A percentile compares a stretch with the other conserved stretches of the same genome.
These are phyloP conservation scores for Wilcoxina mikolae DNA, from an alignment of 495 filamentous ascomycete species.

Conservation along the genomic window DNA sequence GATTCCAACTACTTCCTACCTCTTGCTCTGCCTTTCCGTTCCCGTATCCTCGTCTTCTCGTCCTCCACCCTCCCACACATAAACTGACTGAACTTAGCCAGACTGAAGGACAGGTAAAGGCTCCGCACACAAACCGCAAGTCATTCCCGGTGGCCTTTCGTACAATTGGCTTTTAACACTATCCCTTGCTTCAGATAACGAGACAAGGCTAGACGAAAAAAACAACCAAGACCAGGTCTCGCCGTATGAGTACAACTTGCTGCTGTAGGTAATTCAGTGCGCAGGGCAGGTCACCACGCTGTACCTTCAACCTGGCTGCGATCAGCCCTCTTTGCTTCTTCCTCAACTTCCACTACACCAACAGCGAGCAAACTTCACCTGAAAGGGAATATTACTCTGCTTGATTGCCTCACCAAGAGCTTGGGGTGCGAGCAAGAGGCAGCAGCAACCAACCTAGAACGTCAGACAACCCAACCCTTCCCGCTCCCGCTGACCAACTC, in stretches of 20 bases:
- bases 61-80: neutral
- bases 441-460: too few relatives aligned
- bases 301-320: constrained; percentile 4
- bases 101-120: too few relatives aligned
- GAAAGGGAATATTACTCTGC: too few relatives aligned
- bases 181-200: constrained; percentile 25
- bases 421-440: too few relatives aligned
- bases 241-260: constrained; percentile 28
- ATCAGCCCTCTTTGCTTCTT: neutral
- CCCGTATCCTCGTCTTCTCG: too few relatives aligned
- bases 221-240: too few relatives aligned
- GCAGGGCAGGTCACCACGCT: constrained; percentile 30
- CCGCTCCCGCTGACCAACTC: constrained; percentile 6
- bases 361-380: too few relatives aligned
- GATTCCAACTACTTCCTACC: too few relatives aligned
- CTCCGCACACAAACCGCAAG: neutral
- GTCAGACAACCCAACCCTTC: constrained; percentile 16
- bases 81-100: neutral
- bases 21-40: too few relatives aligned
- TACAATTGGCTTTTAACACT: neutral
- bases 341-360: neutral
- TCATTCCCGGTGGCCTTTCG: neutral
- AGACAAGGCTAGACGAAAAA: too few relatives aligned
- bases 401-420: too few relatives aligned
- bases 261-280: constrained; percentile 27